Evolutionary conservation across 2,329 filamentous ascomycete genomes (phyloP), one percentile per base, ranked within the genome.

Genomic region (Xylaria sp.): DNA sequence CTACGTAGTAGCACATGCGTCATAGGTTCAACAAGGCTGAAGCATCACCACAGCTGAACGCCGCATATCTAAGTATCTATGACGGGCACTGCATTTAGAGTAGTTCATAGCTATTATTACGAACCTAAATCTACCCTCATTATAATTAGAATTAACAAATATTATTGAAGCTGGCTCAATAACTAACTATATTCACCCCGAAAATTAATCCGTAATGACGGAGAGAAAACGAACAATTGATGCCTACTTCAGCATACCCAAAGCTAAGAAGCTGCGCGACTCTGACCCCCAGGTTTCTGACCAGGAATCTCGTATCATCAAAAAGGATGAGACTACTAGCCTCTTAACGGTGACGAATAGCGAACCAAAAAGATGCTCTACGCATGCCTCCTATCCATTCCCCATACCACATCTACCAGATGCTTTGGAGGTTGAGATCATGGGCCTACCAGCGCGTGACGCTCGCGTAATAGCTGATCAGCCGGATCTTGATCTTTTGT

Each of bases 401-500:
- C 78, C 84, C 2, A 86, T 88, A 61, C 72, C 78, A 10, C 71
- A 80, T 49, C 77, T 87, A 9, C 79, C 83, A 15, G 20, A 67
- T 2, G 73, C 77, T 7, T 71, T 86, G 9, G 74, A 74, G 55
- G 76, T 73, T 17, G 80, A 82, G 51, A 64, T 87, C 2, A 67
- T 74, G 0, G 82, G 80, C 3, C 72, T 84, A 1, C 88, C 89
- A 5, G 83, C 84, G 0, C 79, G 83, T 22, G 81, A 86, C 66
- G 86, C 84, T 1, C 83, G 80, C 51, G 73, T 76, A 2, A 90
- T 94, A 70, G 87, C 88, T 71, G 84, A 93, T 73, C 88, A 91
- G 73, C 85, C 87, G 0, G 86, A 94, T 69, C 83, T 94, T 0
- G 90, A 94, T 75, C 82, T 95, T 0, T 79, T 94, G 9, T 92